These are phyloP conservation scores for Sequoia sempervirens DNA, from an alignment of 75 land plant genomes.

Conservation along the genomic window DNA sequence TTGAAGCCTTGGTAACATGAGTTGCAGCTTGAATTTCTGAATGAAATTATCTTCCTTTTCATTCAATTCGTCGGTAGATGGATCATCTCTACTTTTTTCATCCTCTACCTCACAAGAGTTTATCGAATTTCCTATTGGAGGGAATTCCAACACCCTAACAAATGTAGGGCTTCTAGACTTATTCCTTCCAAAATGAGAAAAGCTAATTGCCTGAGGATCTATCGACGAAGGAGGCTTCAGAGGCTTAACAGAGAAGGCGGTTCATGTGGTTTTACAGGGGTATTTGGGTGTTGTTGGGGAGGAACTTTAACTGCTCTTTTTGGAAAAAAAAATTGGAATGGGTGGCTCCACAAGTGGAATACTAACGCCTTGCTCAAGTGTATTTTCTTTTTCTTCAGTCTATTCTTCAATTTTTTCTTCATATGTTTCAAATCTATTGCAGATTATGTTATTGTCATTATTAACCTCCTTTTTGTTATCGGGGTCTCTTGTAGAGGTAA, in stretches of 20 bases:
- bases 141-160: background rate
- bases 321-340: background rate
- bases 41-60: conserved; percentile 6
- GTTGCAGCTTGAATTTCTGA: conserved; percentile 9
- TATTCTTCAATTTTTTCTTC: background rate
- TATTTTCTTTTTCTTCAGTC: background rate
- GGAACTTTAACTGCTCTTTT: background rate
- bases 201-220: background rate
- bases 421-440: background rate
- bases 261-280: background rate
- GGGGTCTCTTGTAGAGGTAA: background rate
- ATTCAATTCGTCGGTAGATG: background rate
- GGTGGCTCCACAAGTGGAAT: conserved; percentile 4
- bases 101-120: background rate
- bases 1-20: background rate
- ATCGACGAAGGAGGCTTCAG: background rate
- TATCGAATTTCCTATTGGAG: background rate
- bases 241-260: background rate
- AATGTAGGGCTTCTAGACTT: conserved; percentile 1
- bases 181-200: background rate
- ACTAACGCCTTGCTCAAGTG: background rate
- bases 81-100: background rate
- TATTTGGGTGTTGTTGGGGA: background rate
- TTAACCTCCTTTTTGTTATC: background rate
- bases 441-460: background rate